phyloP scores from a whole-genome alignment of 2,329 filamentous ascomycete species.

The Alternaria dauci region DNA sequence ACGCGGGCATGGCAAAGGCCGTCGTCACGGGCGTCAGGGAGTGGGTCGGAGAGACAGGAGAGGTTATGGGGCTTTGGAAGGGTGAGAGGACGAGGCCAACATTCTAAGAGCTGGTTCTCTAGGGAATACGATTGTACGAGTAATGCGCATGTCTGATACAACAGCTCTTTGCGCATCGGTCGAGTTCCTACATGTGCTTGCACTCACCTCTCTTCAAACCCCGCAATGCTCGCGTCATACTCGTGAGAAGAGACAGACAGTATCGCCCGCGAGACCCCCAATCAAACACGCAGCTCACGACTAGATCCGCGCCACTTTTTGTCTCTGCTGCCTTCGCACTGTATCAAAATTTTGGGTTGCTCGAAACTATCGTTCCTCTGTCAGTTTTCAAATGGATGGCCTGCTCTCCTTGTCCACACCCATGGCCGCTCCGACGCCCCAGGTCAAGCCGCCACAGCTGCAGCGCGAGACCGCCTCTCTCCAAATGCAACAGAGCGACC shows the following conservation, averaged over 20 bases:
- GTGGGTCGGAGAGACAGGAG: conserved; percentile 69
- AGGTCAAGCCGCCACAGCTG: background rate
- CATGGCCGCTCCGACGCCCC: conserved; percentile 1
- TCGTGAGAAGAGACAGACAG: background rate
- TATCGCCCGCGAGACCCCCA: background rate
- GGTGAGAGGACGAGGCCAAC: conserved; percentile 63
- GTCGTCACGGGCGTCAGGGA: conserved; percentile 69
- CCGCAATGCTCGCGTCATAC: background rate
- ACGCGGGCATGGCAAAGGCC: conserved; percentile 63
- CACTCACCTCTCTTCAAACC: background rate
- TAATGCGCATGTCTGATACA: conserved; percentile 8
- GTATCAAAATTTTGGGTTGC: background rate
- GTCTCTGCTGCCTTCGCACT: background rate
- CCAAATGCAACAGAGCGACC: background rate
- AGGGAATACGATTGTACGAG: conserved; percentile 22
- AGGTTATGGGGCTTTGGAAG: conserved; percentile 69
- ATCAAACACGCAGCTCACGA: background rate
- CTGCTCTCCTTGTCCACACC: background rate
- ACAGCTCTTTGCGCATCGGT: background rate
- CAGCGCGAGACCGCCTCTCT: conserved; percentile 6
- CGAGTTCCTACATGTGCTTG: background rate
- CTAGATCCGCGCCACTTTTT: background rate
- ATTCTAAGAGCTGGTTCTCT: conserved; percentile 29
- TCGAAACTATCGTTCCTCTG: background rate
- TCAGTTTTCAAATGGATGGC: background rate